Conservation (phyloP, 2,329 filamentous ascomycete species). For the Raffaelea arxii region DNA sequence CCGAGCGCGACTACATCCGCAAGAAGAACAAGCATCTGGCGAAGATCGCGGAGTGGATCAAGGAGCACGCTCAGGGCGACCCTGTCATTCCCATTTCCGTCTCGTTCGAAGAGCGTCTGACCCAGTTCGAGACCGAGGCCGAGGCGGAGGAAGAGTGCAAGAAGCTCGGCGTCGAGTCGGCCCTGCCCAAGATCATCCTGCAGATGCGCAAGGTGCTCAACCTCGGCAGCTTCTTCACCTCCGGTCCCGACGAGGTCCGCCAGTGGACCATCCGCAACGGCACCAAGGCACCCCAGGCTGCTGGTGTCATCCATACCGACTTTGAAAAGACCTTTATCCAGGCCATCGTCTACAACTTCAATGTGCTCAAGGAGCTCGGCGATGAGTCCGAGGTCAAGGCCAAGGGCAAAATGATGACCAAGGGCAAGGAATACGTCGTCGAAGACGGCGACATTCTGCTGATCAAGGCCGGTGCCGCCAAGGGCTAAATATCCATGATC, state of each 20-base stretch:
- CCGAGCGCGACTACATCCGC: conserved; percentile 91
- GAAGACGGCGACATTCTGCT: conserved; percentile 75
- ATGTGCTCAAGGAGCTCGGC: conserved; percentile 69
- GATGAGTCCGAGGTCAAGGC: conserved; percentile 79
- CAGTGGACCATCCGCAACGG: conserved; percentile 97
- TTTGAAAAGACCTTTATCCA: conserved; percentile 99
- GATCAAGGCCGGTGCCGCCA: conserved; percentile 83
- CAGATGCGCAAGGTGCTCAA: conserved; percentile 90
- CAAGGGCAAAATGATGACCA: conserved; percentile 95
- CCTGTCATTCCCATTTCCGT: conserved; percentile 91
- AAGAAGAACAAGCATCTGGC: conserved; percentile 99
- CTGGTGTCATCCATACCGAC: conserved; percentile 95
- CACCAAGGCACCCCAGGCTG: conserved; percentile 94
- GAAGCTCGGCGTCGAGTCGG: conserved; percentile 75
- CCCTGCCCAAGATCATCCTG: conserved; percentile 80
- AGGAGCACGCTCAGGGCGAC: conserved; percentile 77
- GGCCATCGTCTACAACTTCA: conserved; percentile 86
- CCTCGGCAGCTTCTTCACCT: conserved; percentile 94
- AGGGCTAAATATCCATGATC: conserved; percentile 53
- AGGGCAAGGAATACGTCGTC: conserved; percentile 94
- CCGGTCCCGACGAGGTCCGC: conserved; percentile 87
- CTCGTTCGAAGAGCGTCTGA: conserved; percentile 84
- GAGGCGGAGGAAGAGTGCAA: conserved; percentile 81
- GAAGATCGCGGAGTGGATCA: conserved; percentile 92
- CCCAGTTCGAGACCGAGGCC: conserved; percentile 66